These are phyloP conservation scores for Pezicula carpinea DNA, from an alignment of 2,329 filamentous ascomycete genomes.

Conservation along the genomic window DNA sequence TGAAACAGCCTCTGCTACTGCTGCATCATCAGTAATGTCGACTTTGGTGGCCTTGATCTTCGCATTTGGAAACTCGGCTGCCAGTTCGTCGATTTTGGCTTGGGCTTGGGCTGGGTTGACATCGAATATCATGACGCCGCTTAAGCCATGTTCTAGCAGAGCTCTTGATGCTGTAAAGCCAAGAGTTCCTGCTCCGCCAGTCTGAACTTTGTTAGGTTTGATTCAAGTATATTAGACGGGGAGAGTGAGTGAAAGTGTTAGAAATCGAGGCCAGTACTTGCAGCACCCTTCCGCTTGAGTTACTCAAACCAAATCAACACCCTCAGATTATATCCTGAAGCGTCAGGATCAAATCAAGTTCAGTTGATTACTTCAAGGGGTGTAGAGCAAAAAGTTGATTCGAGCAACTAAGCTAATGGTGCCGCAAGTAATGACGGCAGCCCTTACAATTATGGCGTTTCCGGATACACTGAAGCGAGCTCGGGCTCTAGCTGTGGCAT, in stretches of 20 bases:
- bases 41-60: conserved; percentile 47
- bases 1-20: conserved; percentile 39
- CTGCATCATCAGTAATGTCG: conserved; percentile 53
- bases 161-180: conserved; percentile 54
- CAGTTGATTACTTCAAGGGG: too few relatives aligned
- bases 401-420: background rate
- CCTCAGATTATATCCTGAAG: too few relatives aligned
- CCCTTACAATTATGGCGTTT: conserved; percentile 37
- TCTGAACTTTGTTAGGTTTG: conserved; percentile 25
- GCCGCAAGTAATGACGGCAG: background rate
- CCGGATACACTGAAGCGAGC: conserved; percentile 47
- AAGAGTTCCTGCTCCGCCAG: conserved; percentile 62
- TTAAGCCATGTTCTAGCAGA: conserved; percentile 63
- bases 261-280: too few relatives aligned
- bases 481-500: conserved; percentile 30
- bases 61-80: conserved; percentile 47
- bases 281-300: too few relatives aligned
- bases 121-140: conserved; percentile 57
- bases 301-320: too few relatives aligned
- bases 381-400: too few relatives aligned
- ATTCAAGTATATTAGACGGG: background rate
- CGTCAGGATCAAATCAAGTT: too few relatives aligned
- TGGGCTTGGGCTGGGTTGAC: conserved; percentile 37
- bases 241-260: background rate
- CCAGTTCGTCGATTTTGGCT: conserved; percentile 40